Conservation (phyloP, 768 basidiomycete species). For the Tylopilus intermedius region DNA sequence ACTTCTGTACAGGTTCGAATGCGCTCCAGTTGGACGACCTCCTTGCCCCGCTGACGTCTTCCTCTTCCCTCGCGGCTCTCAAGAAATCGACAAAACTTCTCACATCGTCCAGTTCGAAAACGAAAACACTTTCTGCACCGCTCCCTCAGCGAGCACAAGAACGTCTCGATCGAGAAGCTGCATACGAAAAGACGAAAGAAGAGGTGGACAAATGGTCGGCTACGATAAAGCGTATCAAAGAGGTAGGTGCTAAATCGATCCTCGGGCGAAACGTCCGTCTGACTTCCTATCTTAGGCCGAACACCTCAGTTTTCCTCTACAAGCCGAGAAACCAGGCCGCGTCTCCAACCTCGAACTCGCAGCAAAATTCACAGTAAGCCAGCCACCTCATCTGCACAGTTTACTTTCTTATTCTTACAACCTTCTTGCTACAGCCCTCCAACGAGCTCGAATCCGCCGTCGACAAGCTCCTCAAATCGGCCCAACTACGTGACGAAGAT, state of each 20-base stretch:
- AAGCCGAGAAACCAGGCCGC: conserved; percentile 50
- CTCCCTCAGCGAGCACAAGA: conserved; percentile 85
- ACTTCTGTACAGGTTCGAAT: conserved; percentile 21
- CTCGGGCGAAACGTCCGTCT: neutral
- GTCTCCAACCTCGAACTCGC: conserved; percentile 71
- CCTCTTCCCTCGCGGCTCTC: conserved; percentile 55
- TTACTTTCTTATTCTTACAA: neutral
- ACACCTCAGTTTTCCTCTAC: conserved; percentile 81
- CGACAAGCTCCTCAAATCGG: conserved; percentile 71
- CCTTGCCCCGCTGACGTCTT: conserved; percentile 63
- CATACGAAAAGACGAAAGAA: conserved; percentile 87
- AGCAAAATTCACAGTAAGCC: conserved; percentile 76
- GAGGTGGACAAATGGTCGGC: conserved; percentile 93
- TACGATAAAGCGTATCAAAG: conserved; percentile 87
- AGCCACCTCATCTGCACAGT: neutral
- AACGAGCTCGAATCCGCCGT: conserved; percentile 83
- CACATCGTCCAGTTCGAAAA: conserved; percentile 46
- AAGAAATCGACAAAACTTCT: conserved; percentile 68
- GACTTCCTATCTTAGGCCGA: conserved; percentile 54
- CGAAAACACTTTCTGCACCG: conserved; percentile 69
- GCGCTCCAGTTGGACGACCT: conserved; percentile 71
- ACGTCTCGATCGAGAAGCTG: conserved; percentile 86
- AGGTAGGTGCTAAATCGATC: conserved; percentile 41
- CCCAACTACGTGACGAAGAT: conserved; percentile 78
- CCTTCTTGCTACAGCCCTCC: conserved; percentile 52